A percentile compares a stretch with the other conserved stretches of the same genome.
Conservation (phyloP, 23 red algal genomes). For the Cyanidioschyzon merolae region DNA sequence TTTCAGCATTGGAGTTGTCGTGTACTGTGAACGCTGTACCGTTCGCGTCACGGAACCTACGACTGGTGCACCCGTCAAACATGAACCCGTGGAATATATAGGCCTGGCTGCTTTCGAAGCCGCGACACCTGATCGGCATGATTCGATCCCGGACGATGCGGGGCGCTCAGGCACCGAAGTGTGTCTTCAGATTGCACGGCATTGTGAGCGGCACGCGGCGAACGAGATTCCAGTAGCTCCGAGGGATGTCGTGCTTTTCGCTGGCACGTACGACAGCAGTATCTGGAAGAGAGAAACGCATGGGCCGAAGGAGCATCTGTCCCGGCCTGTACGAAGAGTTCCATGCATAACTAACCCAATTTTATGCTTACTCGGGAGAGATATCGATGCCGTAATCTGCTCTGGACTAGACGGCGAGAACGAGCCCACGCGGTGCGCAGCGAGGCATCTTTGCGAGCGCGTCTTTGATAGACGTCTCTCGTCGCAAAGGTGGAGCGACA, state of each 20-base stretch:
- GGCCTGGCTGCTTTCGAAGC: not conserved
- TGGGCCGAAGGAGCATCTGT: too few species aligned
- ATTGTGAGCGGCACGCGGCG: not conserved
- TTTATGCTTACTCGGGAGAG: not conserved
- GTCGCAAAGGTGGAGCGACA: not conserved
- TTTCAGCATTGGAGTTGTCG: not conserved
- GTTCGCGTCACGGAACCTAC: not conserved
- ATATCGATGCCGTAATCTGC: not conserved
- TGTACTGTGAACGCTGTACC: not conserved
- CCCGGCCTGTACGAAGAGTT: too few species aligned
- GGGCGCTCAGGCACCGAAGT: not conserved
- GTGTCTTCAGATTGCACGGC: not conserved
- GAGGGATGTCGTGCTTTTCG: not conserved
- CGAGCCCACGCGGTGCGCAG: not conserved
- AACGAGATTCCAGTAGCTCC: not conserved
- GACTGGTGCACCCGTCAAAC: not conserved
- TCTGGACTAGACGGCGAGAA: not conserved
- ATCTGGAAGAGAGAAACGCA: too few species aligned
- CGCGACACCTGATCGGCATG: not conserved
- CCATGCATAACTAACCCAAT: not conserved
- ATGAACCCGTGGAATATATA: not conserved
- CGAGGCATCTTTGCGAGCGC: not conserved
- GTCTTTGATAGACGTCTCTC: not conserved
- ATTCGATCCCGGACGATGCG: not conserved
- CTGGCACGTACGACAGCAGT: too few species aligned